These are phyloP conservation scores for Blepharisma stoltei DNA, from an alignment of 73 alveolate species.

Conservation along the genomic window DNA sequence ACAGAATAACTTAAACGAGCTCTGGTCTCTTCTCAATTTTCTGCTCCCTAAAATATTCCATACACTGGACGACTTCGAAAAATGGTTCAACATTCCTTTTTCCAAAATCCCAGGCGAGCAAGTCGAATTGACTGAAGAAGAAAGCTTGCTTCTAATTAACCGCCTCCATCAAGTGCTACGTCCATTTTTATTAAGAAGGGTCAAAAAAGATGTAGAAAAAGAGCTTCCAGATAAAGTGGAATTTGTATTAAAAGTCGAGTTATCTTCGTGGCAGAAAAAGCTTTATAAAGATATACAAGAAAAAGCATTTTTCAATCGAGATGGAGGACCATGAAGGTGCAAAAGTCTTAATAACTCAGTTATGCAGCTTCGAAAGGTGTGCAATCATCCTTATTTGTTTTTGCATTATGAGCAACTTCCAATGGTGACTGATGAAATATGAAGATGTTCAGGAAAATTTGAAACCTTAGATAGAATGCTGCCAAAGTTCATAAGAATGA, in stretches of 20 bases:
- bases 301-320: conserved; percentile 60
- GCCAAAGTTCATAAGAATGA: conserved; percentile 80
- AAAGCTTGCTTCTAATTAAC: conserved; percentile 88
- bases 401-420: conserved; percentile 53
- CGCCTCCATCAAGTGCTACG: conserved; percentile 96
- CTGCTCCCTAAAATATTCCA: conserved; percentile 94
- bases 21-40: conserved; percentile 97
- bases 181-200: conserved; percentile 98
- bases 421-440: conserved; percentile 81
- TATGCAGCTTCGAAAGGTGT: conserved; percentile 96
- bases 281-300: conserved; percentile 89
- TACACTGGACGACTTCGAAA: conserved; percentile 97
- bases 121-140: conserved; percentile 93
- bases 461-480: conserved; percentile 96
- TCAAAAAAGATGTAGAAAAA: conserved; percentile 95
- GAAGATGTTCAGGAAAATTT: conserved; percentile 93
- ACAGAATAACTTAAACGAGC: conserved; percentile 93
- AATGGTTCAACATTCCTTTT: conserved; percentile 97
- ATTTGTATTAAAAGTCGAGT: conserved; percentile 91
- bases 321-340: not conserved
- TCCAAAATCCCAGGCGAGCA: conserved; percentile 76
- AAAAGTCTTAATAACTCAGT: conserved; percentile 83
- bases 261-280: conserved; percentile 94
- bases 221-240: conserved; percentile 97
- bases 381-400: conserved; percentile 98